Base-by-base conservation (phyloP, 1,139 yeast species). In the Arxiozyma bovina region DNA sequence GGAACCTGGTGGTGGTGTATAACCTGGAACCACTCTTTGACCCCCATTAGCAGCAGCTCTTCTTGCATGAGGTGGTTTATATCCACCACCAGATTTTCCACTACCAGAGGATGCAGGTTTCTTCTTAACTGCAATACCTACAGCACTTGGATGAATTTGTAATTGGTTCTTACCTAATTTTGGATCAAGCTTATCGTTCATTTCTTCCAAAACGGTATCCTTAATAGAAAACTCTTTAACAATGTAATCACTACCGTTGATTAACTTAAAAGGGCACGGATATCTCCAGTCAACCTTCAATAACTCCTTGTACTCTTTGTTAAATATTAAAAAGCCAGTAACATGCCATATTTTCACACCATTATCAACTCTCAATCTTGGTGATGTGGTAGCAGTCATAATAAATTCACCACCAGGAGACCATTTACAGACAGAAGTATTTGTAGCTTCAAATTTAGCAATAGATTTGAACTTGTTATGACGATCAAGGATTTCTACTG, bases 401-500 rank as follows among this genome's bases (percentile, higher is more conserved):
- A 94, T 83, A 67, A 79, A 89, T 66, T 95, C 82, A 44, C 99
- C 98, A 73, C 94, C 96, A n/a, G 99, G 99, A 4, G 96, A 85
- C 99, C 99, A 94, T 70, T 87, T 90, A 70, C 97, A 91, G 50
- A 86, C 95, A 34, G 96, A 86, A 15, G 98, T 90, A 73, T 94
- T 94, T 50, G 96, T 75, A 4, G 98, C 99, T 68, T 88, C 90
- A 68, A 93, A 87, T 42, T 89, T 79, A 20, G 90, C 77, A 53
- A 93, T 80, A 71, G 88, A 87, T 57, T 78, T 73, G 70, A 90
- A 93, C 71, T 87, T 87, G 68, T 86, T 83, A 70, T 85, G 90
- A 69, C 98, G 87, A 74, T 94, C 99, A 69, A 91, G 85, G 58
- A 94, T 86, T 68, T 94, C 98, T 59, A 94, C 95, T 12, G 93